Percentiles rank a stretch among this genome's conserved stretches.
phyloP scores from a whole-genome alignment of 73 alveolate species.

The Symbiodinium pilosum region DNA sequence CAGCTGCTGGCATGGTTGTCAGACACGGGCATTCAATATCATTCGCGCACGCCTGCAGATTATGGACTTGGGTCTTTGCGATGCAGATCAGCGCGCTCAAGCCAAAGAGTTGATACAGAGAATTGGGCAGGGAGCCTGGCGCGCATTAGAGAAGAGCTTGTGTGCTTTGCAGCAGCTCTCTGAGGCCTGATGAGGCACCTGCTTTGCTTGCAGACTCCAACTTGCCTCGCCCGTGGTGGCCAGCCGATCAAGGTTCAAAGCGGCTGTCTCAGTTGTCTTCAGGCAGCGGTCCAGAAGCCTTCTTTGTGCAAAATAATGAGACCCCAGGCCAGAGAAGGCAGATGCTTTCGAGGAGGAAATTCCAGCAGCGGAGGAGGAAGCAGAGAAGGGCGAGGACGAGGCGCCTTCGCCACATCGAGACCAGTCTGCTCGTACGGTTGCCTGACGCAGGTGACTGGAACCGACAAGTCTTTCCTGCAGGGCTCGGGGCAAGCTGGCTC shows the following conservation, averaged over 20 bases:
- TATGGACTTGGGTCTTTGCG: constrained; percentile 51
- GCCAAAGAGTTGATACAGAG: constrained; percentile 23
- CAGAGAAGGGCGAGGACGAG: neutral
- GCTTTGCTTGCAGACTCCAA: neutral
- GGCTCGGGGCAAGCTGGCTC: constrained; percentile 1
- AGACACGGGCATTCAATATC: neutral
- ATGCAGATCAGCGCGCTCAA: constrained; percentile 31
- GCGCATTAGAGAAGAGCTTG: neutral
- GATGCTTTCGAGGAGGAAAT: neutral
- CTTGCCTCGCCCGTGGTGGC: constrained; percentile 17
- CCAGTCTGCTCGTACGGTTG: neutral
- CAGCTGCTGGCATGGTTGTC: too few species aligned
- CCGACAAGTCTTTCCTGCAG: neutral
- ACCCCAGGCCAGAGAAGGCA: neutral
- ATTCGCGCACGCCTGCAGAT: neutral
- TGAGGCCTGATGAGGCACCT: neutral
- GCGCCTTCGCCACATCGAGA: neutral
- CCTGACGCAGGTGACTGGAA: neutral
- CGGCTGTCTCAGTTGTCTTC: neutral
- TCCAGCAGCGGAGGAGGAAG: neutral
- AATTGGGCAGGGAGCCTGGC: constrained; percentile 1
- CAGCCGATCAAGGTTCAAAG: neutral
- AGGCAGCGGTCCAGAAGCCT: neutral
- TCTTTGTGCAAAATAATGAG: too few species aligned
- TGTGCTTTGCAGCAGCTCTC: neutral